Percentiles rank a stretch among this genome's conserved stretches.
Conservation (phyloP, 2,329 filamentous ascomycete species). For the Grosmannia clavigera region DNA sequence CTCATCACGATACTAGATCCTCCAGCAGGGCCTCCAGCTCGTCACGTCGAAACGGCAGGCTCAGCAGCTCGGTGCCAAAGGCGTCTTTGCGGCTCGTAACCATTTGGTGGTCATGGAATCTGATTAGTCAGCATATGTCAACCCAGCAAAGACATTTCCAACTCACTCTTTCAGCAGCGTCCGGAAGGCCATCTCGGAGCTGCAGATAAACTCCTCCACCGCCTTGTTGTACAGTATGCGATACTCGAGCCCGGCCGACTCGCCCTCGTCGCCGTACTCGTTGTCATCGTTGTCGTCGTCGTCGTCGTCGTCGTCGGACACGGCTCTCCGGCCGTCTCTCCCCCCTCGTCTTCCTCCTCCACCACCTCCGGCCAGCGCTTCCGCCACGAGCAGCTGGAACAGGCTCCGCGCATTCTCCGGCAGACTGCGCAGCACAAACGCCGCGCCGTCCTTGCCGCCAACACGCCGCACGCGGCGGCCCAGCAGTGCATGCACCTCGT, state of each 20-base stretch:
- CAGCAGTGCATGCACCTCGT: conserved; percentile 79
- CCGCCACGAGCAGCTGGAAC: conserved; percentile 73
- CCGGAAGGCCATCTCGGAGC: conserved; percentile 89
- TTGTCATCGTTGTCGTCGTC: conserved; percentile 93
- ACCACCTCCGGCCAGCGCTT: conserved; percentile 62
- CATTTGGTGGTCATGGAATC: conserved; percentile 96
- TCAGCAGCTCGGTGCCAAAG: conserved; percentile 72
- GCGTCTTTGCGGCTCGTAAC: conserved; percentile 79
- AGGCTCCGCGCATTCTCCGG: conserved; percentile 85
- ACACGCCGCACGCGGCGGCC: conserved; percentile 68
- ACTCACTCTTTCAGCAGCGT: conserved; percentile 82
- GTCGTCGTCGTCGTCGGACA: conserved; percentile 49
- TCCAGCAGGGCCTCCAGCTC: conserved; percentile 84
- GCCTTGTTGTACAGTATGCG: conserved; percentile 88
- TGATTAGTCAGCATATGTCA: conserved; percentile 25
- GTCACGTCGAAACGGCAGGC: conserved; percentile 74
- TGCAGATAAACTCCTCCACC: conserved; percentile 92
- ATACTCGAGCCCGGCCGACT: conserved; percentile 71
- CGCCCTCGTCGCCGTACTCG: conserved; percentile 30
- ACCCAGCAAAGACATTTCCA: not conserved
- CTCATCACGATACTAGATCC: conserved; percentile 40
- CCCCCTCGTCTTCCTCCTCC: conserved; percentile 21
- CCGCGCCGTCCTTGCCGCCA: conserved; percentile 82
- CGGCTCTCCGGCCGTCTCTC: conserved; percentile 56
- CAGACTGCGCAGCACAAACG: conserved; percentile 78